These are phyloP conservation scores for Fusarium agapanthi DNA, from an alignment of 2,329 filamentous ascomycete species.

Conservation along the genomic window DNA sequence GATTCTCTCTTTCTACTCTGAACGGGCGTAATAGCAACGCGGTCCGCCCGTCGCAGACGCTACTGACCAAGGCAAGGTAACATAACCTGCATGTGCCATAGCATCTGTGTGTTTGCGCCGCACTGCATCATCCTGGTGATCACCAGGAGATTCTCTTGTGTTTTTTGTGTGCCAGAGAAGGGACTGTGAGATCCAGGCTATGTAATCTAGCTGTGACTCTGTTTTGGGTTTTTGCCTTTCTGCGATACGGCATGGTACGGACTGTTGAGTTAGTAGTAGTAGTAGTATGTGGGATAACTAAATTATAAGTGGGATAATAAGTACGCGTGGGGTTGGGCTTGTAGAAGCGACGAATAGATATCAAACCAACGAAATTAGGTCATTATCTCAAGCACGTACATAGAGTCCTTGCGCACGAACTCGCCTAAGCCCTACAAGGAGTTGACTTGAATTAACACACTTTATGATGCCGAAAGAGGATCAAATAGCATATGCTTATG, in stretches of 20 bases:
- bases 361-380: conserved; percentile 18
- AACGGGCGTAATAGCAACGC: conserved; percentile 18
- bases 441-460: conserved; percentile 12
- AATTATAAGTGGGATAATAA: conserved; percentile 23
- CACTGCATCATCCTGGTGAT: conserved; percentile 11
- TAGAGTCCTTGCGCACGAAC: conserved; percentile 2
- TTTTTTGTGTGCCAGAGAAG: neutral
- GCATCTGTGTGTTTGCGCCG: conserved; percentile 23
- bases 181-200: neutral
- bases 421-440: conserved; percentile 28
- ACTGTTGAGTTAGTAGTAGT: neutral
- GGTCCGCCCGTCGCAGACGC: conserved; percentile 27
- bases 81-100: conserved; percentile 7
- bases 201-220: neutral
- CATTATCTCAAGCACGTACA: conserved; percentile 4
- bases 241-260: neutral
- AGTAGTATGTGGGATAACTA: conserved; percentile 1
- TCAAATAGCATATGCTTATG: neutral
- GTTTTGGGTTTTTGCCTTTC: neutral
- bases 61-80: conserved; percentile 16
- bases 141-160: neutral
- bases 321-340: conserved; percentile 5
- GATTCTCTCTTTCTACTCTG: neutral
- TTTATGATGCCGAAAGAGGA: neutral
- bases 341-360: neutral